Percentiles rank a stretch among this genome's conserved stretches.
These are phyloP conservation scores for Solanum acaule DNA, from an alignment of 257 asterid species.

Conservation along the genomic window DNA sequence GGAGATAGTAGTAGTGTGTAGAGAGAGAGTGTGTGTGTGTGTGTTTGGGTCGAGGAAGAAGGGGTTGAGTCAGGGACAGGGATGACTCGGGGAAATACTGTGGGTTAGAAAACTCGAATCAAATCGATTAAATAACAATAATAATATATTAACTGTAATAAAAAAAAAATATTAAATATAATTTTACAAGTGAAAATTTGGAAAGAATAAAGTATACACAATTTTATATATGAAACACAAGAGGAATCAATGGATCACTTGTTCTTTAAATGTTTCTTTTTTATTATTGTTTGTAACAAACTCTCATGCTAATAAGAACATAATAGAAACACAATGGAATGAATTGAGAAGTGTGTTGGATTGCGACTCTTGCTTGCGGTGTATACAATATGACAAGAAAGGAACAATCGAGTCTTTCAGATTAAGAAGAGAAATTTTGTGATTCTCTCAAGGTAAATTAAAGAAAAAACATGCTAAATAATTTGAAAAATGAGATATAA, in stretches of 20 bases:
- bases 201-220: not conserved
- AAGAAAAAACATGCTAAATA: too few relatives aligned
- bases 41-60: not conserved
- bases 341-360: not conserved
- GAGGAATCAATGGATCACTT: not conserved
- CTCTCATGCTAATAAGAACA: too few relatives aligned
- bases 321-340: too few relatives aligned
- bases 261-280: too few relatives aligned
- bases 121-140: too few relatives aligned
- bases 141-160: too few relatives aligned
- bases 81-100: not conserved
- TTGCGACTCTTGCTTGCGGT: too few relatives aligned
- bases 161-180: too few relatives aligned
- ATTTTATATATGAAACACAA: too few relatives aligned
- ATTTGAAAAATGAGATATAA: too few relatives aligned
- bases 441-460: not conserved
- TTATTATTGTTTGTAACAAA: accelerated
- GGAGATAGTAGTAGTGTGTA: not conserved
- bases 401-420: too few relatives aligned
- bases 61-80: constrained; percentile 1
- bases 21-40: not conserved
- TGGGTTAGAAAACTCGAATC: not conserved
- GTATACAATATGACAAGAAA: not conserved
- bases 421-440: accelerated
- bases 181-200: not conserved